A percentile compares a stretch with the other conserved stretches of the same genome.
Evolutionary conservation across 148 eudicot genomes (phyloP).

Genomic region (Camellia granthamiana): DNA sequence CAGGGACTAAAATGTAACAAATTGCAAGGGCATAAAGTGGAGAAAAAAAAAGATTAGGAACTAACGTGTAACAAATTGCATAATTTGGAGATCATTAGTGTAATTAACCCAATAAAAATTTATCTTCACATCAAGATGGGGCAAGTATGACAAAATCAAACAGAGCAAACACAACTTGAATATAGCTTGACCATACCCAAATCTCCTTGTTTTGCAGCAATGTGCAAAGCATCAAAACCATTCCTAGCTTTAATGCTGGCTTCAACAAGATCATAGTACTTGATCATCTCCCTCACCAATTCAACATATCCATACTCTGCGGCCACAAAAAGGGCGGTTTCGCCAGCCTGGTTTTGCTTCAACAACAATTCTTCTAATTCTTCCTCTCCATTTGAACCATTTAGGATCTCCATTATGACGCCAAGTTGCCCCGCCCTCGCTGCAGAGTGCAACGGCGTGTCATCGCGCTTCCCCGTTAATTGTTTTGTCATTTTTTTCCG

Average conservation of each 20-base stretch:
- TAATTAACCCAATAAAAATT: neutral
- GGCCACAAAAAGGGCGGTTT: slow-evolving; percentile 70
- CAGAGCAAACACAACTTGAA: neutral
- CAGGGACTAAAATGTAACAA: no score
- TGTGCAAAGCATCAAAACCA: slow-evolving; percentile 83
- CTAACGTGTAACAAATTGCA: no score
- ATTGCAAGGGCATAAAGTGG: no score
- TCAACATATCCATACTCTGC: slow-evolving; percentile 56
- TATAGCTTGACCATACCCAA: slow-evolving; percentile 44
- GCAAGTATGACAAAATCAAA: neutral
- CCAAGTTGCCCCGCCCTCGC: slow-evolving; percentile 41
- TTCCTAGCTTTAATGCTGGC: slow-evolving; percentile 72
- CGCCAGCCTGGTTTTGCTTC: slow-evolving; percentile 63
- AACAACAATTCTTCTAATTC: slow-evolving; percentile 41
- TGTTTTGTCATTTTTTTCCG: slow-evolving; percentile 65
- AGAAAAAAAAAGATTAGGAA: no score
- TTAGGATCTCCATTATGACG: slow-evolving; percentile 43
- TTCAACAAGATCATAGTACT: slow-evolving; percentile 49
- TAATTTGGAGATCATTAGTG: no score
- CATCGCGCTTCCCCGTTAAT: slow-evolving; percentile 59
- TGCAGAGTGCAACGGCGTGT: slow-evolving; percentile 34
- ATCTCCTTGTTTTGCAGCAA: slow-evolving; percentile 88
- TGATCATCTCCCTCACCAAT: slow-evolving; percentile 38
- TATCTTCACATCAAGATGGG: neutral
- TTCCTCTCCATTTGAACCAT: slow-evolving; percentile 30